Conservation (phyloP, 441 rosid species). For the Adansonia madagascariensis region DNA sequence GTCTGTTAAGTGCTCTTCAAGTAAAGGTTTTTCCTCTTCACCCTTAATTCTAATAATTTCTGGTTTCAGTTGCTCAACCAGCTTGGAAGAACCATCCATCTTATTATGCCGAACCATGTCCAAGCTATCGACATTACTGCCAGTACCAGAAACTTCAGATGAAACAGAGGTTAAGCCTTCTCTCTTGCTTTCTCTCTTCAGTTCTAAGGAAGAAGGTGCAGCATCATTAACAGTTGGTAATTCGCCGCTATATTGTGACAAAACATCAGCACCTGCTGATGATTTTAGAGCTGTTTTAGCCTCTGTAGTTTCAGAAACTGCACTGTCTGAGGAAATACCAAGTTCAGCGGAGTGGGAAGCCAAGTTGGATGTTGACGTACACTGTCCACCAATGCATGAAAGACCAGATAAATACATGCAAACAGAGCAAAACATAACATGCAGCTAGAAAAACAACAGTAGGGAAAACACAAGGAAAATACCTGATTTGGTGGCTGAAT, state of each 20-base stretch:
- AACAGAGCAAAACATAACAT: neutral
- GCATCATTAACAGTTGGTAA: slow-evolving; percentile 32
- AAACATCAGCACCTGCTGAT: slow-evolving; percentile 36
- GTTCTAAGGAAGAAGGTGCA: slow-evolving; percentile 39
- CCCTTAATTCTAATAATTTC: slow-evolving; percentile 35
- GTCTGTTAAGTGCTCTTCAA: slow-evolving; percentile 38
- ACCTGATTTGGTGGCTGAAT: slow-evolving; percentile 56
- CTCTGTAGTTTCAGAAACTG: slow-evolving; percentile 41
- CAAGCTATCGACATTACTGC: slow-evolving; percentile 18
- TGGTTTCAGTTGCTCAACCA: slow-evolving; percentile 39
- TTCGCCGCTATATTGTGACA: slow-evolving; percentile 32
- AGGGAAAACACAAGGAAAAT: slow-evolving; percentile 7
- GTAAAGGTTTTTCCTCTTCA: slow-evolving; percentile 20
- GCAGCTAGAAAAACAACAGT: neutral
- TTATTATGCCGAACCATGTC: slow-evolving; percentile 25
- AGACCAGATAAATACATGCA: slow-evolving; percentile 22
- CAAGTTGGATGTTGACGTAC: slow-evolving; percentile 28
- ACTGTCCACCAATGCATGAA: slow-evolving; percentile 47
- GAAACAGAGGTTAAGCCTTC: slow-evolving; percentile 40
- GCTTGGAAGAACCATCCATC: slow-evolving; percentile 26
- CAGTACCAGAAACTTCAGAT: slow-evolving; percentile 45
- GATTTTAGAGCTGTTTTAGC: slow-evolving; percentile 37
- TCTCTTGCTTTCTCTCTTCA: slow-evolving; percentile 34
- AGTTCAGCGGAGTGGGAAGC: slow-evolving; percentile 37
- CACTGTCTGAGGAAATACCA: slow-evolving; percentile 36